Percentiles rank a stretch among this genome's conserved stretches.
Evolutionary conservation across 352 stramenopile species (phyloP).

Genomic region (Phytophthora megakarya): DNA sequence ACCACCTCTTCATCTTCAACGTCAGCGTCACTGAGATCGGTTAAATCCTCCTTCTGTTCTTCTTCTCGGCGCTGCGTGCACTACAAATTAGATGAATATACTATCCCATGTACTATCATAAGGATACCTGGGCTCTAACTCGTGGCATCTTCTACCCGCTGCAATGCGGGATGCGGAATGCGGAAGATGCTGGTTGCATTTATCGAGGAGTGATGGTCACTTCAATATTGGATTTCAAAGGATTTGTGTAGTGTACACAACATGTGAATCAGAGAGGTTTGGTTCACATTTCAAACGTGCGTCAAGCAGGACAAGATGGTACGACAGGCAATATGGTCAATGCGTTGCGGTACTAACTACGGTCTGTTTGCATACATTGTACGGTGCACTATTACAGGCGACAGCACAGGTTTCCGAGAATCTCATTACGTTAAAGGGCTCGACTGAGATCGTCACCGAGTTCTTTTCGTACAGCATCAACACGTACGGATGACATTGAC

Average conservation of each 20-base stretch:
- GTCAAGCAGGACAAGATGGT: conserved; percentile 23
- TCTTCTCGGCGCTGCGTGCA: conserved; percentile 14
- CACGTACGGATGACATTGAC: conserved; percentile 56
- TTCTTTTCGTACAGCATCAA: conserved; percentile 99
- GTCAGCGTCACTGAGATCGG: conserved; percentile 35
- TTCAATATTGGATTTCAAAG: conserved; percentile 30
- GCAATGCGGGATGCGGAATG: conserved; percentile 20
- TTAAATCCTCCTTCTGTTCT: conserved; percentile 6
- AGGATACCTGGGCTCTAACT: conserved; percentile 17
- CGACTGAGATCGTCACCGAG: conserved; percentile 98
- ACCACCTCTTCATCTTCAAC: conserved; percentile 56
- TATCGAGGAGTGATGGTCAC: conserved; percentile 23
- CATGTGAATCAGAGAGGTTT: background rate
- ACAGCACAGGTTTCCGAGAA: conserved; percentile 84
- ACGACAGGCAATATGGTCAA: conserved; percentile 1
- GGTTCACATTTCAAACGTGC: conserved; percentile 34
- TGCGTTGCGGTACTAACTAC: background rate
- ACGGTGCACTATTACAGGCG: conserved; percentile 40
- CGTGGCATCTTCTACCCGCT: conserved; percentile 20
- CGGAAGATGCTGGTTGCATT: conserved; percentile 14
- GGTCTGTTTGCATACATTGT: background rate
- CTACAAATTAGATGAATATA: background rate
- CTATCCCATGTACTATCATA: background rate
- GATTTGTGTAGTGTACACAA: conserved; percentile 23
- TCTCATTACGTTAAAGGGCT: conserved; percentile 99